Base-by-base conservation (phyloP, 805 yeast species). In the Kuraishia floccosa region DNA sequence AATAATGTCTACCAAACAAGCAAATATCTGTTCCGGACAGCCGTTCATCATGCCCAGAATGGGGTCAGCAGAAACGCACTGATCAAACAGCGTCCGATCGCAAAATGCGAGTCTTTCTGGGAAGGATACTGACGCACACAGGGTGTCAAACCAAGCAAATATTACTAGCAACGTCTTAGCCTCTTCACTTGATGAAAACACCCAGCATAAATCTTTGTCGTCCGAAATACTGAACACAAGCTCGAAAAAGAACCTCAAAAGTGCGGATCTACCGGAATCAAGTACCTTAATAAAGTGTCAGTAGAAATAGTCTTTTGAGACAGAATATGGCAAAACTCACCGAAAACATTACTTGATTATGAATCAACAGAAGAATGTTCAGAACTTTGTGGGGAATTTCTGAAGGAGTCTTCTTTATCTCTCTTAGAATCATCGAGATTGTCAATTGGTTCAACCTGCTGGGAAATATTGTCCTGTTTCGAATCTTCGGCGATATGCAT, bases 1-100 rank as follows among this genome's bases (percentile, higher is more conserved):
- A 24, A 24, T 24, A 17, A 24, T 24, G 9, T 24, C 27, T 6
- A 24, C 27, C 27, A 24, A n/a, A 7, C 10, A n/a, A 12, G 17
- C 14, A 24, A 24, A 24, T 16, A 24, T 24, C 27, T n/a, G 27
- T 10, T 11, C 27, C 8, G 27, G 27, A n/a, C 27, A 24, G 9
- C 27, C 27, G 7, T 14, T 17, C 14, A 17, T 17, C 15, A 16
- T 6, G 9, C 16, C 27, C 16, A n/a, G n/a, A n/a, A 24, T 17
- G n/a, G 27, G 16, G 16, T 7, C 27, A n/a, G 27, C 10, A 5
- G 13, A 16, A 16, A 24, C 16, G 27, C 16, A 24, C 4, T 24
- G 17, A n/a, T 17, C 27, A 24, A 24, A 24, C 27, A 16, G 16
- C 15, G 17, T 24, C 27, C 16, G 13, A n/a, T 17, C 27, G 9